Percentiles rank a stretch among this genome's conserved stretches.
These are phyloP conservation scores for Kuraishia piskuri DNA, from an alignment of 805 yeast species.

Conservation along the genomic window DNA sequence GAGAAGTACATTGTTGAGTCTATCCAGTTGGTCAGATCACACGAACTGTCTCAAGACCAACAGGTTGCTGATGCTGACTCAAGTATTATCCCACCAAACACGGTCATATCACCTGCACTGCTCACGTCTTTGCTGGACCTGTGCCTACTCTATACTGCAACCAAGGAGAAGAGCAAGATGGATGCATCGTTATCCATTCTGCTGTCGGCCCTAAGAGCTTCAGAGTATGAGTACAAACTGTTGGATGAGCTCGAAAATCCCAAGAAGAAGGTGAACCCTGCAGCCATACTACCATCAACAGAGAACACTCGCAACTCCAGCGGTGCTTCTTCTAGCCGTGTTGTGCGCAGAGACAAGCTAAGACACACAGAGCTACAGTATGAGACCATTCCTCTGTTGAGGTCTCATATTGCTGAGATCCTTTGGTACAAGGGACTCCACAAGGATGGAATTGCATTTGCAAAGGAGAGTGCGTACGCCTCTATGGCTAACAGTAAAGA, in stretches of 20 bases:
- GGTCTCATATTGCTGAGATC: constrained; percentile 33
- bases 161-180: constrained; percentile 12
- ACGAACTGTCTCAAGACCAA: constrained; percentile 11
- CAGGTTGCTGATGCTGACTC: constrained; percentile 5
- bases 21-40: constrained; percentile 14
- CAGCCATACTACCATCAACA: not conserved
- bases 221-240: constrained; percentile 17
- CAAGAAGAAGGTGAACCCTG: not conserved
- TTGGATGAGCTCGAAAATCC: constrained; percentile 4
- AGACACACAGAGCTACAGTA: constrained; percentile 12
- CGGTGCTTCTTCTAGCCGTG: constrained; percentile 1
- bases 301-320: constrained; percentile 6
- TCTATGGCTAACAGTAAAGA: constrained; percentile 20
- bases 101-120: constrained; percentile 14
- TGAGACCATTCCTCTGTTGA: constrained; percentile 27
- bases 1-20: constrained; percentile 22
- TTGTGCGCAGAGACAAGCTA: constrained; percentile 1
- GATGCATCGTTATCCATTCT: constrained; percentile 26
- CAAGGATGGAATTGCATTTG: constrained; percentile 29
- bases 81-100: constrained; percentile 15
- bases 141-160: constrained; percentile 18
- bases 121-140: constrained; percentile 21
- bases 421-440: constrained; percentile 26
- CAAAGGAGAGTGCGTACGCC: constrained; percentile 27
- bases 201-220: constrained; percentile 20